Base-by-base conservation (phyloP, 2,329 filamentous ascomycete species). In the Ascochyta viciae-villosae region DNA sequence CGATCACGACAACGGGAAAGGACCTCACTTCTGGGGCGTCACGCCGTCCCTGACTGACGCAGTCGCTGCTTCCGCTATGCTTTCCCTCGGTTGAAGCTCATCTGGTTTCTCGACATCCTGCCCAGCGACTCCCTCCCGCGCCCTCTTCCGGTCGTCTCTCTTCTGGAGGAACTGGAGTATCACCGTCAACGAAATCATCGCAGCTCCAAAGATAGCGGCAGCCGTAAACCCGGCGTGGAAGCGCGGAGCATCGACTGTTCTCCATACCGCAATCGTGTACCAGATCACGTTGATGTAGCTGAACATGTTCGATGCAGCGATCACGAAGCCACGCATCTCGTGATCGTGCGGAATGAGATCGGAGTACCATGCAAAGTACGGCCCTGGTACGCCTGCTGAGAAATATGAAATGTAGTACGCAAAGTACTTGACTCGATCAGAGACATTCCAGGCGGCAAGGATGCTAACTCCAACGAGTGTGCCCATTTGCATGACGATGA, bases 391-490 rank as follows among this genome's bases (percentile, higher is more conserved):
- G 3, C 65, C 67, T 1, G 65, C 61, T 4, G 47, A 55, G 29
- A 63, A 67, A 51, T 66, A 67, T 15, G 58, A 50, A 19, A 70
- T 51, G 47, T 70, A 70, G 55, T 65, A 70, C 16, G 67, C 65
- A 35, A 67, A 55, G 45, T 62, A 70, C 77, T 81, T 81, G n/a
- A 81, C 58, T 0, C 66, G 71, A 1, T 72, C 76, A 0, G 80
- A 77, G 3, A 82, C 80, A 19, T 76, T 67, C 80, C 80, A 81
- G 10, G 78, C 63, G 1, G 78, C 76, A 72, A 82, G 54, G 7
- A 65, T 80, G 61, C 77, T 77, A 6, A 76, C 60, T 0, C 70
- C 70, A 1, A 79, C 76, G 15, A 82, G 76, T 2, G 78, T 64
- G 9, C 73, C 74, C 6, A 70, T 72, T 5, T 63, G 56, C 15